Evolutionary conservation across 1,139 yeast species (phyloP).

Genomic region (Meyerozyma athensensis): DNA sequence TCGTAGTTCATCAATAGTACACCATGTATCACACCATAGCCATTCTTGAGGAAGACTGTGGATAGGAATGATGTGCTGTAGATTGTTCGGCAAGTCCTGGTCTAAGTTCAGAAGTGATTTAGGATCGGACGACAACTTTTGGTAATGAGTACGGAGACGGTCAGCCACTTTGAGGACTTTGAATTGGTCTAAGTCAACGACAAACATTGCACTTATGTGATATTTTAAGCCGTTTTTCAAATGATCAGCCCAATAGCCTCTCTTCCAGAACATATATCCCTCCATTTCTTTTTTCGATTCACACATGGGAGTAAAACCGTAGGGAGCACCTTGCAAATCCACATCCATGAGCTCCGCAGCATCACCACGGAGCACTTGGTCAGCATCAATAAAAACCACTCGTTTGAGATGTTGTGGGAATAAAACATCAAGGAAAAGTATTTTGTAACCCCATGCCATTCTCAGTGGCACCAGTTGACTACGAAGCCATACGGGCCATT

Average conservation of each 20-base stretch:
- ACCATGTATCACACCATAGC: slow-evolving; percentile 96
- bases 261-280: slow-evolving; percentile 88
- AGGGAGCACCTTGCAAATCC: slow-evolving; percentile 73
- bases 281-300: slow-evolving; percentile 78
- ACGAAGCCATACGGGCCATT: slow-evolving; percentile 91
- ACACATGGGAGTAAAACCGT: slow-evolving; percentile 86
- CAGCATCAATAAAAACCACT: slow-evolving; percentile 84
- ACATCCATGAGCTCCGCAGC: slow-evolving; percentile 59
- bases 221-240: slow-evolving; percentile 58
- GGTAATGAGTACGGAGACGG: slow-evolving; percentile 78
- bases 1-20: slow-evolving; percentile 56
- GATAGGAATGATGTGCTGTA: slow-evolving; percentile 66
- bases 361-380: slow-evolving; percentile 72
- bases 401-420: slow-evolving; percentile 75
- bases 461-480: slow-evolving; percentile 73
- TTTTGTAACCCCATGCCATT: slow-evolving; percentile 84
- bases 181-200: slow-evolving; percentile 68
- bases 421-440: slow-evolving; percentile 77
- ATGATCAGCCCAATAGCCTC: slow-evolving; percentile 80
- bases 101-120: slow-evolving; percentile 77
- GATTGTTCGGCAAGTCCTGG: slow-evolving; percentile 86
- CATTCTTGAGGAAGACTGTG: slow-evolving; percentile 75
- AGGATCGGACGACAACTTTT: slow-evolving; percentile 73
- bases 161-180: slow-evolving; percentile 74
- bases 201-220: slow-evolving; percentile 82